A percentile compares a stretch with the other conserved stretches of the same genome.
phyloP scores from a whole-genome alignment of 1,284 basidiomycete species.

The Papiliotrema flavescens region DNA sequence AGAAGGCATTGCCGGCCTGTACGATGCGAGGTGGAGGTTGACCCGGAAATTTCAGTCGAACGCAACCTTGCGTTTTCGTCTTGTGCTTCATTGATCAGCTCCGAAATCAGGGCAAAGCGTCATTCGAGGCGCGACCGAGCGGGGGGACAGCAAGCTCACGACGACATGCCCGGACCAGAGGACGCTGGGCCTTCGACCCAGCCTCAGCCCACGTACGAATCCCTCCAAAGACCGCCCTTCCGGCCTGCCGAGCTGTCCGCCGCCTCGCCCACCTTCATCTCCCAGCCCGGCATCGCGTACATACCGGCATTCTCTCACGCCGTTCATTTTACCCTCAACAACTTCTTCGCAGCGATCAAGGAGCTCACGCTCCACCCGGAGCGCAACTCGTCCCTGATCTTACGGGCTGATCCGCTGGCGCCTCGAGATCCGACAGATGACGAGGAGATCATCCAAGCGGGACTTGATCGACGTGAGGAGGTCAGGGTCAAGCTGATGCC shows the following conservation, averaged over 20 bases:
- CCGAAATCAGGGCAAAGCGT: too few relatives aligned
- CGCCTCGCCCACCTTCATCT: neutral
- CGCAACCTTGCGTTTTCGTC: too few relatives aligned
- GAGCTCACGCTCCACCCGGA: constrained; percentile 44
- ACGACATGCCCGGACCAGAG: too few relatives aligned
- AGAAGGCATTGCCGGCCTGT: too few relatives aligned
- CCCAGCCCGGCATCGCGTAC: neutral
- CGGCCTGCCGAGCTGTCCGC: neutral
- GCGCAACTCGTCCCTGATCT: constrained; percentile 42
- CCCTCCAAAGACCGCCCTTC: constrained; percentile 1
- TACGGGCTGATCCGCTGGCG: constrained; percentile 37
- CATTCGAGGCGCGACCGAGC: too few relatives aligned
- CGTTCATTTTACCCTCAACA: constrained; percentile 28
- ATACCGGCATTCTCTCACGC: neutral
- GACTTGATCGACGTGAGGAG: constrained; percentile 27
- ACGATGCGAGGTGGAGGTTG: too few relatives aligned
- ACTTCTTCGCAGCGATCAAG: constrained; percentile 34
- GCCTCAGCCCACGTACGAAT: neutral
- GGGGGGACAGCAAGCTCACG: too few relatives aligned
- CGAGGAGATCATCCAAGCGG: neutral
- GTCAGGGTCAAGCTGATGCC: constrained; percentile 38
- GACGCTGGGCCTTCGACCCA: too few relatives aligned
- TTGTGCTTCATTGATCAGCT: too few relatives aligned
- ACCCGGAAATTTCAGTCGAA: too few relatives aligned
- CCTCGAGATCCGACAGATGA: neutral